Evolutionary conservation across 2,329 filamentous ascomycete genomes (phyloP), one percentile per base, ranked within the genome.

Genomic region (Sclerotinia nivalis): DNA sequence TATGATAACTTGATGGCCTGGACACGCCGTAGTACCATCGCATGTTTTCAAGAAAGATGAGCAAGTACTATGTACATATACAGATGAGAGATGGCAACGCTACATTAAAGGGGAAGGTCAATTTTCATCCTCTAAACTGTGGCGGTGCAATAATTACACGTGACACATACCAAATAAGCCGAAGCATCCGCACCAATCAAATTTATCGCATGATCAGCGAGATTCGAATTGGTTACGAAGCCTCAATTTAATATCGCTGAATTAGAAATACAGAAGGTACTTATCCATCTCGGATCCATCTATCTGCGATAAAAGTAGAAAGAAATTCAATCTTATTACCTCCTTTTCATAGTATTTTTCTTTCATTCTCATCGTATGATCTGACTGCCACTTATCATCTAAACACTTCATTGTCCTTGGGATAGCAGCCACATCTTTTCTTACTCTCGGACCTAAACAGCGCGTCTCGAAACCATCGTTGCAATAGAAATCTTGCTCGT

Each of bases 171-270:
- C 15, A 1, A 43, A 2, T 20, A 1, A 49, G 40, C 65, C 65
- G 65, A 59, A 47, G 8, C 18, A 34, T 31, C 65, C 65, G 52
- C 8, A 15, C 65, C 65, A 67, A 67, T 67, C 47, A 56, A 45
- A 49, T 49, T 47, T 20, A 37, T 59, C 65, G 52, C 59, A 67
- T 59, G 65, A 67, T 60, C 50, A 59, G 40, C 52, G 12, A 34
- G 43, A 67, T 59, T 28, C 25, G 37, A 66, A 59, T 66, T 59
- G 40, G 65, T 67, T 67, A 67, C 65, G 65, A 67, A 58, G 52
- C 65, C 65, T 67, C 52, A 67, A 67, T 59, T 59, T 67, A 67
- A 67, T 58, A 67, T 67, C 52, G 28, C 37, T 49, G 60, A 37
- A 50, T 50, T 64, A 62, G 45, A 62, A 37, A 37, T 50, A 34